Base-by-base conservation (phyloP, 371 early-diverging fungal genomes). In the Choanephora cucurbitarum region DNA sequence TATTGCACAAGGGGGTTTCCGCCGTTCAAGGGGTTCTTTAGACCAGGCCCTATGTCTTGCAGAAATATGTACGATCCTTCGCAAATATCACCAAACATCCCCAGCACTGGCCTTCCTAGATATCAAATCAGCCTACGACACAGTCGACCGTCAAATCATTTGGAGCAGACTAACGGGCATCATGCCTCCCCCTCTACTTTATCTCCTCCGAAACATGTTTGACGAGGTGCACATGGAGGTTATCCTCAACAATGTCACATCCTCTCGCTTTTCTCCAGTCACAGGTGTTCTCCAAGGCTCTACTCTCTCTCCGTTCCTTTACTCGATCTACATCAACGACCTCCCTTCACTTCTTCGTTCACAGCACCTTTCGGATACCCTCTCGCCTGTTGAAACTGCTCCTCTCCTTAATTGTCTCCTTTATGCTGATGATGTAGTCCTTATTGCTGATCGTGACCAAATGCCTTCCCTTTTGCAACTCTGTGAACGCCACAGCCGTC, bases 1-100 rank as follows among this genome's bases (percentile, higher is more conserved):
- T 21, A 34, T 64, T 13, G 69, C 63, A 7, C 64, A 72, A 58
- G 73, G 68, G n/a, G 69, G 73, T 2, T 72, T 72, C 32, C 63
- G 66, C 1, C 13, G 42, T 9, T 33, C 44, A 0, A 46, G 69
- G 1, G 44, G 66, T 32, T 33, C 66, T 0, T 24, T 72, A 1
- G 73, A 68, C 37, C 69, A 72, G 50, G 64, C 64, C 0, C 54
- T 64, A 2, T 63, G 61, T 47, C 57, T 63, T 0, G 52, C 47
- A 1, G 55, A 53, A 40, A 62, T 56, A 3, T 62, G 57, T 28
- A 9, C 1, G 0, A 13, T 34, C 0, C 47, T 62, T 9, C 41
- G 48, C 0, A n/a, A 9, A 7, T 4, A 44, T 3, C 24, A 44
- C 17, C 11, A 13, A 1, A 24, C 52, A 17, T 28, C 14, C 0